Conservation (phyloP, 495 filamentous ascomycete species). For the Aspergillus ellipticus region DNA sequence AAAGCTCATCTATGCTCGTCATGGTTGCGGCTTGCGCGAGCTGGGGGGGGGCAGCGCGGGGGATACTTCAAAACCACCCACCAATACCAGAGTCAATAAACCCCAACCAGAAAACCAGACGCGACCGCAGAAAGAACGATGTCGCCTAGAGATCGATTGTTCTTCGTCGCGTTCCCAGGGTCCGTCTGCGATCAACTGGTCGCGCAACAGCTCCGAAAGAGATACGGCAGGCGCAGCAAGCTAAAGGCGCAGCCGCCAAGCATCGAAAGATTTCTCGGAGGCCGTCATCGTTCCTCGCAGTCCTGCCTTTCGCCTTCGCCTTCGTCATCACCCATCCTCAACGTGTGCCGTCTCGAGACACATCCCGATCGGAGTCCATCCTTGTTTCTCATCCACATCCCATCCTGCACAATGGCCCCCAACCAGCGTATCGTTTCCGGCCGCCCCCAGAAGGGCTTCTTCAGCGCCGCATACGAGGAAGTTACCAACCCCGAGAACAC, state of each 20-base stretch:
- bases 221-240: slow-evolving; percentile 33
- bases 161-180: neutral
- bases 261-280: slow-evolving; percentile 42
- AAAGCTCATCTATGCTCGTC: slow-evolving; percentile 77
- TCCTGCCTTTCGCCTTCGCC: slow-evolving; percentile 4
- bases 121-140: neutral
- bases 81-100: slow-evolving; percentile 1
- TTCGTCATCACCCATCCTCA: slow-evolving; percentile 3
- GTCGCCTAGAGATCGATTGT: neutral
- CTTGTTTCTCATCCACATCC: slow-evolving; percentile 14
- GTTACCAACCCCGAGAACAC: slow-evolving; percentile 71
- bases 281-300: neutral
- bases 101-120: neutral
- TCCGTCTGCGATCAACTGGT: slow-evolving; percentile 11
- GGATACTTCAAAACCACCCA: neutral
- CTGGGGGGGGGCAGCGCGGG: neutral
- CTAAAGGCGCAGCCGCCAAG: slow-evolving; percentile 43
- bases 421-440: slow-evolving; percentile 37
- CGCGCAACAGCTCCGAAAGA: slow-evolving; percentile 27
- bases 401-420: slow-evolving; percentile 32
- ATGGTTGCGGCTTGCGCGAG: slow-evolving; percentile 42
- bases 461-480: slow-evolving; percentile 54
- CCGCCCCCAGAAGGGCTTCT: slow-evolving; percentile 45
- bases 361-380: neutral
- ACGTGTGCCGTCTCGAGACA: neutral